These are phyloP conservation scores for Blastocystis sp. DNA, from an alignment of 352 stramenopile species.

Conservation along the genomic window DNA sequence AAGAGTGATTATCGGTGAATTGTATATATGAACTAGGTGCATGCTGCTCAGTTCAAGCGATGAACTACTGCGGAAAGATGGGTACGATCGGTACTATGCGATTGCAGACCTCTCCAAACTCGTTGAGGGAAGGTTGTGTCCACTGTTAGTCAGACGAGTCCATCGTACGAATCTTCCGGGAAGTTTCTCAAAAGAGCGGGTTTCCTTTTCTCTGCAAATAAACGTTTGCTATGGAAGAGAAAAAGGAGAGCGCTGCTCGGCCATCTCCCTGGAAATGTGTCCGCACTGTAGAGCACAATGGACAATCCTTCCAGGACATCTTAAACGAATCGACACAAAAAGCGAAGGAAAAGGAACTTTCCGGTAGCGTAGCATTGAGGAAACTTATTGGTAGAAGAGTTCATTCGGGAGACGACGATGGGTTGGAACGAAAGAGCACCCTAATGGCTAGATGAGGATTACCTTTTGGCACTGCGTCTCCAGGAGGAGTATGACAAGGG, in stretches of 20 bases:
- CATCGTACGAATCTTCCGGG: neutral
- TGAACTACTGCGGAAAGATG: neutral
- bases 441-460: slow-evolving; percentile 20
- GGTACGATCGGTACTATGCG: neutral
- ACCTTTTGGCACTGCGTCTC: neutral
- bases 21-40: neutral
- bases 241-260: neutral
- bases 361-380: neutral
- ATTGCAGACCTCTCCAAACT: neutral
- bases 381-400: neutral
- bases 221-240: neutral
- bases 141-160: neutral
- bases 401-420: neutral
- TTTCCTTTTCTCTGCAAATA: neutral
- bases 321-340: neutral
- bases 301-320: neutral
- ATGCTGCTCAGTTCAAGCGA: neutral
- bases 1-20: no score
- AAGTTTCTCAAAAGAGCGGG: neutral
- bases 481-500: slow-evolving; percentile 7
- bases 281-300: neutral
- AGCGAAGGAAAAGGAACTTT: neutral
- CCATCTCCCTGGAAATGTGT: neutral
- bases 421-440: neutral
- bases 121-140: neutral